Evolutionary conservation across 768 basidiomycete species (phyloP).

Genomic region (Leucogyrophana mollusca): DNA sequence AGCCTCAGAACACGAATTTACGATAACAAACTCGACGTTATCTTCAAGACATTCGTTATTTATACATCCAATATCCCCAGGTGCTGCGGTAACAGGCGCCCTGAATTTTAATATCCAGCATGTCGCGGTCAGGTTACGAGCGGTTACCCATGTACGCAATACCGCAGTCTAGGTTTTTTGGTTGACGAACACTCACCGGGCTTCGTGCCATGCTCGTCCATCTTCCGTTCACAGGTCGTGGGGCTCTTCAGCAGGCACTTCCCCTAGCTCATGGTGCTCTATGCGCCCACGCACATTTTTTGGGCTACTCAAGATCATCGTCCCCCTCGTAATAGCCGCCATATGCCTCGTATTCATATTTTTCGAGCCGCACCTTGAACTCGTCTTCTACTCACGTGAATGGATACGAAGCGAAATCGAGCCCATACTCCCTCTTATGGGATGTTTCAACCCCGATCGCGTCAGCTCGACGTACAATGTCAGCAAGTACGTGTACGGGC

Average conservation of each 20-base stretch:
- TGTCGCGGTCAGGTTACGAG: slow-evolving; percentile 45
- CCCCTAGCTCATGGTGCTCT: slow-evolving; percentile 20
- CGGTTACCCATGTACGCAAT: slow-evolving; percentile 50
- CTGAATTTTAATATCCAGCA: slow-evolving; percentile 3
- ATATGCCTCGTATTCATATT: slow-evolving; percentile 35
- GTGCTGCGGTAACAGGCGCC: too few species aligned
- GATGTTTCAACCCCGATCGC: slow-evolving; percentile 68
- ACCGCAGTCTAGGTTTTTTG: slow-evolving; percentile 28
- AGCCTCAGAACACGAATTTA: too few species aligned
- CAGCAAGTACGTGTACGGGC: slow-evolving; percentile 59
- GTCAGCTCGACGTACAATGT: slow-evolving; percentile 70
- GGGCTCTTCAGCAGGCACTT: slow-evolving; percentile 25
- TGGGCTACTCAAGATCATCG: slow-evolving; percentile 41
- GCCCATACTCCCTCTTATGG: slow-evolving; percentile 58
- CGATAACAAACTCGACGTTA: too few species aligned
- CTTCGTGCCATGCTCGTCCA: slow-evolving; percentile 22
- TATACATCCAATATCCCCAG: too few species aligned
- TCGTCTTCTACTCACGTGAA: slow-evolving; percentile 70
- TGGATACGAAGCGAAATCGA: slow-evolving; percentile 79
- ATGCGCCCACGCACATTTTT: slow-evolving; percentile 37
- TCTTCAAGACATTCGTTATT: too few species aligned
- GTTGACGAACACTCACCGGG: slow-evolving; percentile 22
- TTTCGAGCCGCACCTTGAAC: slow-evolving; percentile 82
- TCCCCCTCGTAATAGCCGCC: slow-evolving; percentile 30
- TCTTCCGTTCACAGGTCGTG: slow-evolving; percentile 18